phyloP scores from a whole-genome alignment of 2,329 filamentous ascomycete species.

The Davidsoniella eucalypti region DNA sequence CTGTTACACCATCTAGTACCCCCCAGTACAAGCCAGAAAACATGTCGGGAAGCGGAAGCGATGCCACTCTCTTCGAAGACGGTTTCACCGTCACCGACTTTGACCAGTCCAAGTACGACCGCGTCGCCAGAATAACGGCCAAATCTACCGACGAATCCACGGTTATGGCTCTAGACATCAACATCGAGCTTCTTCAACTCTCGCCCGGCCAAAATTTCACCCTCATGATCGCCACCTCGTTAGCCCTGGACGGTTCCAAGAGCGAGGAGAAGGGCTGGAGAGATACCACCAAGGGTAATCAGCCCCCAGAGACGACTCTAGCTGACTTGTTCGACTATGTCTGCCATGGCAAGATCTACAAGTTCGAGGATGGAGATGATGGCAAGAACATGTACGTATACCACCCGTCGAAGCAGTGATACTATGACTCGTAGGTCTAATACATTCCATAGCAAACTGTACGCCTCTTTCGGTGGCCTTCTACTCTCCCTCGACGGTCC shows the following conservation, averaged over 20 bases:
- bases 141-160: constrained; percentile 60
- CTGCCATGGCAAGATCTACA: constrained; percentile 75
- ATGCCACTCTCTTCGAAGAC: constrained; percentile 88
- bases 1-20: not conserved
- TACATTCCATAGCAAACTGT: constrained; percentile 54
- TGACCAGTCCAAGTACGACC: constrained; percentile 85
- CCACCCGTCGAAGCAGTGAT: not conserved
- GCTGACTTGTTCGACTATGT: constrained; percentile 80
- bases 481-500: constrained; percentile 84
- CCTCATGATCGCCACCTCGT: constrained; percentile 67
- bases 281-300: constrained; percentile 42
- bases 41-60: constrained; percentile 47
- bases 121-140: constrained; percentile 71
- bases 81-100: constrained; percentile 67
- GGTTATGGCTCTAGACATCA: constrained; percentile 76
- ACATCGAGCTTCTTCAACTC: constrained; percentile 53
- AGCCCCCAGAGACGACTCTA: constrained; percentile 39
- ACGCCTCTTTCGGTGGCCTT: constrained; percentile 83
- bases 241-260: constrained; percentile 73
- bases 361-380: constrained; percentile 65
- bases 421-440: constrained; percentile 6
- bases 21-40: constrained; percentile 3
- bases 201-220: constrained; percentile 56
- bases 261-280: constrained; percentile 69
- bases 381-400: constrained; percentile 67